Conservation (phyloP, 2,329 filamentous ascomycete species). For the Arthroderma sp. region DNA sequence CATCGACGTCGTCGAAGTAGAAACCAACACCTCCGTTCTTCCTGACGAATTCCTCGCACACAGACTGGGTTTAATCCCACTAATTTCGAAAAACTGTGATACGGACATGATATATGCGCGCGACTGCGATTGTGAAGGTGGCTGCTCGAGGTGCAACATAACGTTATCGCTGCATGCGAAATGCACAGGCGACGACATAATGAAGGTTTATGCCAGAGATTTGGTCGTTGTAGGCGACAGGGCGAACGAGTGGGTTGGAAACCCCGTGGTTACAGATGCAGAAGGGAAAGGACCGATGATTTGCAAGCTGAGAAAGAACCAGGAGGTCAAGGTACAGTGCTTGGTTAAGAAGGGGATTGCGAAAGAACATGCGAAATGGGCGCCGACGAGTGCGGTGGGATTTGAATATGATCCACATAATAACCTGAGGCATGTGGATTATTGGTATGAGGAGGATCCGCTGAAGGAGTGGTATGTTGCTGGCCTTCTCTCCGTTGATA, state of each 20-base stretch:
- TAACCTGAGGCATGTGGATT: slow-evolving; percentile 78
- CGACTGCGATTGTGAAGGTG: slow-evolving; percentile 92
- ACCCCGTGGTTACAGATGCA: slow-evolving; percentile 70
- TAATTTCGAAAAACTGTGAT: slow-evolving; percentile 80
- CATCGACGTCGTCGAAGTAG: slow-evolving; percentile 83
- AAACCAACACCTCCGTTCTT: slow-evolving; percentile 95
- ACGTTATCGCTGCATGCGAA: slow-evolving; percentile 72
- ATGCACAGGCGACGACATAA: slow-evolving; percentile 72
- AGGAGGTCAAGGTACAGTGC: slow-evolving; percentile 81
- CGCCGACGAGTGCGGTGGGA: slow-evolving; percentile 76
- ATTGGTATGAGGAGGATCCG: slow-evolving; percentile 86
- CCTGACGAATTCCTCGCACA: slow-evolving; percentile 93
- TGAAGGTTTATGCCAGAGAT: slow-evolving; percentile 89
- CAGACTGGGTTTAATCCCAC: slow-evolving; percentile 77
- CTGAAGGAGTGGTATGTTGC: slow-evolving; percentile 62
- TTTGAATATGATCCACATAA: slow-evolving; percentile 99
- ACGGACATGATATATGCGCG: slow-evolving; percentile 70
- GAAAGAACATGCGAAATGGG: slow-evolving; percentile 98
- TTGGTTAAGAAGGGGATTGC: slow-evolving; percentile 97
- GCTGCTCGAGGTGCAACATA: slow-evolving; percentile 85
- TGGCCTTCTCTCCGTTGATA: slow-evolving; percentile 14
- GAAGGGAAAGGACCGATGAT: slow-evolving; percentile 74
- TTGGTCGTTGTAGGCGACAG: slow-evolving; percentile 58
- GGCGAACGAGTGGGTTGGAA: slow-evolving; percentile 61
- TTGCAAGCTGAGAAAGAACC: slow-evolving; percentile 75